Percentiles rank a stretch among this genome's conserved stretches.
Conservation (phyloP, 108 stramenopile genomes). For the Skeletonema marinoi region DNA sequence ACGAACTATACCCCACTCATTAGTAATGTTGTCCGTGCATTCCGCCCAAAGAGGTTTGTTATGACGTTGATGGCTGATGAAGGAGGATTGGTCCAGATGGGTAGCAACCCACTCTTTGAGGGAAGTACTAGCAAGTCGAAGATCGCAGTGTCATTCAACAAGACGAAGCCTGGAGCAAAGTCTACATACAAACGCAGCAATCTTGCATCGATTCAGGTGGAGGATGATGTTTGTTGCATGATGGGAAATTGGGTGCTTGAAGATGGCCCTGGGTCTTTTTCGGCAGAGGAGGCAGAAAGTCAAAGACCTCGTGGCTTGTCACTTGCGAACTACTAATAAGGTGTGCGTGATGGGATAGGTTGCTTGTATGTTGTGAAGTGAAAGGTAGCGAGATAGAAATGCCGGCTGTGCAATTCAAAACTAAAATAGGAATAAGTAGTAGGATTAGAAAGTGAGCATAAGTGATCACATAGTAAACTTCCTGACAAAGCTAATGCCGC, state of each 20-base stretch:
- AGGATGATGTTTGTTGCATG: conserved; percentile 89
- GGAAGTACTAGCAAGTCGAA: conserved; percentile 51
- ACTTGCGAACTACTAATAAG: background rate
- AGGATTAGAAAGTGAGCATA: too few species aligned
- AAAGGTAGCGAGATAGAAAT: too few species aligned
- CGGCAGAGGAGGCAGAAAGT: background rate
- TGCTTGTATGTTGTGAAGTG: too few species aligned
- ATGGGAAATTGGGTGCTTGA: conserved; percentile 91
- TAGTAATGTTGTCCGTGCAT: conserved; percentile 94
- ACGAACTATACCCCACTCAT: conserved; percentile 88
- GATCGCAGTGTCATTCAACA: conserved; percentile 64
- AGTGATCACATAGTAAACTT: too few species aligned
- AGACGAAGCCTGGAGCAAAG: conserved; percentile 10
- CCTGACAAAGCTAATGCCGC: too few species aligned
- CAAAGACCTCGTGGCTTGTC: conserved; percentile 34
- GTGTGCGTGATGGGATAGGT: background rate
- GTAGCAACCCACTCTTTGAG: conserved; percentile 73
- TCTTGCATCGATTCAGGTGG: conserved; percentile 84
- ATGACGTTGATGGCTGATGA: conserved; percentile 99
- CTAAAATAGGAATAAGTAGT: too few species aligned
- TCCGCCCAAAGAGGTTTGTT: conserved; percentile 96
- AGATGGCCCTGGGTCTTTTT: background rate
- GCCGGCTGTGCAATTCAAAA: too few species aligned
- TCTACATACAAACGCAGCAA: conserved; percentile 74
- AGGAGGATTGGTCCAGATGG: conserved; percentile 87